These are phyloP conservation scores for Bromus sterilis DNA, from an alignment of 176 grass and related monocot genomes.

Conservation along the genomic window DNA sequence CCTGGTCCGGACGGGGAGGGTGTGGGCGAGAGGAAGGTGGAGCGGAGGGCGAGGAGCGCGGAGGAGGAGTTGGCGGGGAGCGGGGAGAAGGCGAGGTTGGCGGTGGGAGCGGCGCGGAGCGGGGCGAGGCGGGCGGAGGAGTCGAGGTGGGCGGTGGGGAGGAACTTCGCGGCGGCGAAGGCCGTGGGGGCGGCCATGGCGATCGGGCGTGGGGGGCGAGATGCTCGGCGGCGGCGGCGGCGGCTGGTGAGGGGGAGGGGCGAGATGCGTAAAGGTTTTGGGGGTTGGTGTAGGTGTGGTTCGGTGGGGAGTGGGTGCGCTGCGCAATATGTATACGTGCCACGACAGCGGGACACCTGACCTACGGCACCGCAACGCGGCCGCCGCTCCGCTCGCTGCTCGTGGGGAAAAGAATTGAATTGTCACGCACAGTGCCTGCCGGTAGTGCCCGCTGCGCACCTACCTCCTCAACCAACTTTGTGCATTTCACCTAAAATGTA, in stretches of 20 bases:
- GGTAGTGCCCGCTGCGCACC: not conserved
- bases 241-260: not conserved
- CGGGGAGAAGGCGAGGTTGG: conserved; percentile 35
- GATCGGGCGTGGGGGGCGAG: not conserved
- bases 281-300: conserved; percentile 7
- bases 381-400: not conserved
- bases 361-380: not conserved
- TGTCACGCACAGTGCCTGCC: not conserved
- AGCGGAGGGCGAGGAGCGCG: conserved; percentile 27
- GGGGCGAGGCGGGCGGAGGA: conserved; percentile 23
- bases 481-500: too few relatives aligned
- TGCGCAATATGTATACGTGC: not conserved
- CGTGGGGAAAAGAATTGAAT: not conserved
- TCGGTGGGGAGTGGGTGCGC: conserved; percentile 3
- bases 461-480: too few relatives aligned
- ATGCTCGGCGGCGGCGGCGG: conserved; percentile 1
- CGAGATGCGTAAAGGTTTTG: conserved; percentile 15
- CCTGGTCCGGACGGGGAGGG: conserved; percentile 32
- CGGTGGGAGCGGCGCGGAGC: conserved; percentile 7
- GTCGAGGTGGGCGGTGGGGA: conserved; percentile 27
- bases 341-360: not conserved
- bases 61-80: conserved; percentile 6
- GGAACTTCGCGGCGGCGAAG: conserved; percentile 29
- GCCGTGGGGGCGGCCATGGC: conserved; percentile 63
- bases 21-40: conserved; percentile 24